Evolutionary conservation across 495 filamentous ascomycete genomes (phyloP), one percentile per base, ranked within the genome.

Genomic region (Lophium mytilinum): DNA sequence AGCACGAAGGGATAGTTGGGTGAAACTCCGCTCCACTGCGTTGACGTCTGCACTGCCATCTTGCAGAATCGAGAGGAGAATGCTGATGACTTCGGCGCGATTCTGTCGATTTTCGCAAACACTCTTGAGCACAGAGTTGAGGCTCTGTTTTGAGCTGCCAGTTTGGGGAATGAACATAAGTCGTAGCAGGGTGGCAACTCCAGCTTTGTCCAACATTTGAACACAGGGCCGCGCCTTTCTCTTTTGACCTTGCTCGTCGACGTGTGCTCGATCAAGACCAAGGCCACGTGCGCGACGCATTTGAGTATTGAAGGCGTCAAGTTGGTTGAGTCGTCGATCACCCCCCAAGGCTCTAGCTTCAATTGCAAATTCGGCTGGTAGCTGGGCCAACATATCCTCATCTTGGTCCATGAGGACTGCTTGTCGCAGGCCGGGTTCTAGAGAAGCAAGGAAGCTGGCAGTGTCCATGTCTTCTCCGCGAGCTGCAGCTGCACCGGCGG

Each of bases 161-260:
- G 90, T 87, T 58, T 95, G 88, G 42, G 88, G 85, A 58, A 96
- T 86, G 68, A 99, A 99, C 92, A 99, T 96, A 11, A 99, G 77
- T 14, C 93, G 88, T 36, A 99, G 79, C 8, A 99, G 73, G 10
- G 93, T 96, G 19, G 94, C 93, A 68, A 99, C 83, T 24, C 93
- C 93, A 53, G 90, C 79, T 68, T 95, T 96, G 72, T 99, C 94
- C 5, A 97, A 81, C 85, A 97, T 95, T 71, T 99, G 93, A 34
- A 95, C 84, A 50, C 89, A 85, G 19, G 87, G 85, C 82, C 52
- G 60, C 21, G 82, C 78, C 71, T 95, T 94, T 69, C 83, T 83
- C 52, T 72, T 66, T 43, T 57, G 57, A 34, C 50, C 50, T 37
- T 24, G 60, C 19, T 66, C 64, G 40, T 66, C 60, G 8, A 50